A percentile compares a stretch with the other conserved stretches of the same genome.
phyloP scores from a whole-genome alignment of 805 yeast genomes.

The Jamesozyma lodderae region DNA sequence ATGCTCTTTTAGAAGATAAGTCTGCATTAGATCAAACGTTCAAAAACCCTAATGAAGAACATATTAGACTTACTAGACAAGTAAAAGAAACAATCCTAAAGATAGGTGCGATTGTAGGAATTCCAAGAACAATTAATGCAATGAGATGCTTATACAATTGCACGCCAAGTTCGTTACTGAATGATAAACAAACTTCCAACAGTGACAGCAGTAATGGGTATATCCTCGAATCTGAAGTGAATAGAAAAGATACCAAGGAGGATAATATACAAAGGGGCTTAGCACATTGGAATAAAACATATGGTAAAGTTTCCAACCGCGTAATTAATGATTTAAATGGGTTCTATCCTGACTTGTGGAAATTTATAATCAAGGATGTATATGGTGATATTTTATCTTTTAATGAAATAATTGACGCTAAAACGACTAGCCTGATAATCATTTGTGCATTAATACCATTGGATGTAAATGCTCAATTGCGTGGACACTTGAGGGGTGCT shows the following conservation, averaged over 20 bases:
- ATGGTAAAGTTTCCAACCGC: conserved; percentile 60
- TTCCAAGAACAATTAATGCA: conserved; percentile 77
- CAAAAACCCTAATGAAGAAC: background rate
- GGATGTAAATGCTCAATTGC: conserved; percentile 86
- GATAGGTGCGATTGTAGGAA: conserved; percentile 65
- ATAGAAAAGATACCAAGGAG: conserved; percentile 2
- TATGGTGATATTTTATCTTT: conserved; percentile 69
- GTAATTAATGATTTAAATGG: conserved; percentile 55
- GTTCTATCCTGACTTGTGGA: conserved; percentile 81
- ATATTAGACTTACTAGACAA: conserved; percentile 35
- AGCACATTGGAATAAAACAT: conserved; percentile 60
- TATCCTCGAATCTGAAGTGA: background rate
- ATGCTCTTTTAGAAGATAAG: background rate
- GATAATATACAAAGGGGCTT: conserved; percentile 38
- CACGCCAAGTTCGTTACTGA: conserved; percentile 44
- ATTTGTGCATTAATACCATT: conserved; percentile 77
- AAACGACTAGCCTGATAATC: conserved; percentile 65
- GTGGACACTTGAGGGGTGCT: conserved; percentile 84
- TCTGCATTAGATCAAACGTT: background rate
- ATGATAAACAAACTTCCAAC: too few relatives aligned
- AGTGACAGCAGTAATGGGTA: background rate
- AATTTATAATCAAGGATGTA: conserved; percentile 57
- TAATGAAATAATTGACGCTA: conserved; percentile 48
- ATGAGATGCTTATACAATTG: conserved; percentile 51
- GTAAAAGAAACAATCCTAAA: conserved; percentile 70